phyloP scores from a whole-genome alignment of 2,329 filamentous ascomycete genomes.

The Aspergillus sp. region DNA sequence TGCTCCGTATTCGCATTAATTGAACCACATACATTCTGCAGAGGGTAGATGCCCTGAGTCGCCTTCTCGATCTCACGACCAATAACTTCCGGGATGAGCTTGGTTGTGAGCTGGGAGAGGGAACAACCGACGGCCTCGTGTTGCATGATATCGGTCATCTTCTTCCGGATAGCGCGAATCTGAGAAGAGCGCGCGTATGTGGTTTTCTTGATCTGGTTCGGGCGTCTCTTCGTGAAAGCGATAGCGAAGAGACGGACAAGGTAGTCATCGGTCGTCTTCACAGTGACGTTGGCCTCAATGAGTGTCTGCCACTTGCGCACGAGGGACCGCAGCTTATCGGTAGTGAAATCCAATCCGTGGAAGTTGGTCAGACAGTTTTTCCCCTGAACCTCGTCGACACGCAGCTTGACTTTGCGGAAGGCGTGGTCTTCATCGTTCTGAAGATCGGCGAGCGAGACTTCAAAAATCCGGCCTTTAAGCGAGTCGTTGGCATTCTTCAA shows the following conservation, averaged over 20 bases:
- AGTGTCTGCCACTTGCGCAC: slow-evolving; percentile 99
- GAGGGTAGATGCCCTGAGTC: slow-evolving; percentile 97
- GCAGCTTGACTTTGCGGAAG: slow-evolving; percentile 99
- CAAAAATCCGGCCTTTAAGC: slow-evolving; percentile 96
- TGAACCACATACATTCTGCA: slow-evolving; percentile 75
- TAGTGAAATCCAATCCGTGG: slow-evolving; percentile 99
- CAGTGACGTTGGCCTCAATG: slow-evolving; percentile 98
- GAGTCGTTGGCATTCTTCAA: slow-evolving; percentile 99
- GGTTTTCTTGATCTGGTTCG: slow-evolving; percentile 99
- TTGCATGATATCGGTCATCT: slow-evolving; percentile 99
- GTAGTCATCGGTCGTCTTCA: slow-evolving; percentile 99
- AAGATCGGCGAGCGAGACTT: slow-evolving; percentile 96
- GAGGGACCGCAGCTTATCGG: slow-evolving; percentile 97
- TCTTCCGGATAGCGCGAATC: slow-evolving; percentile 96
- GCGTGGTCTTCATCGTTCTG: slow-evolving; percentile 99
- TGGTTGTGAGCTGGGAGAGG: slow-evolving; percentile 90
- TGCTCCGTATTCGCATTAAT: no score
- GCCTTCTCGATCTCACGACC: slow-evolving; percentile 99
- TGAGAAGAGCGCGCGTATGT: slow-evolving; percentile 96
- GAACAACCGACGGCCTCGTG: slow-evolving; percentile 92
- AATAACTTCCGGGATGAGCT: slow-evolving; percentile 99
- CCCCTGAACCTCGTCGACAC: slow-evolving; percentile 97
- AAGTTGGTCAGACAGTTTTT: slow-evolving; percentile 99
- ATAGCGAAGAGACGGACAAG: slow-evolving; percentile 98
- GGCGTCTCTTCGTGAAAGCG: slow-evolving; percentile 97